Evolutionary conservation across 495 filamentous ascomycete species (phyloP).

Genomic region (Lophiotrema nucula): DNA sequence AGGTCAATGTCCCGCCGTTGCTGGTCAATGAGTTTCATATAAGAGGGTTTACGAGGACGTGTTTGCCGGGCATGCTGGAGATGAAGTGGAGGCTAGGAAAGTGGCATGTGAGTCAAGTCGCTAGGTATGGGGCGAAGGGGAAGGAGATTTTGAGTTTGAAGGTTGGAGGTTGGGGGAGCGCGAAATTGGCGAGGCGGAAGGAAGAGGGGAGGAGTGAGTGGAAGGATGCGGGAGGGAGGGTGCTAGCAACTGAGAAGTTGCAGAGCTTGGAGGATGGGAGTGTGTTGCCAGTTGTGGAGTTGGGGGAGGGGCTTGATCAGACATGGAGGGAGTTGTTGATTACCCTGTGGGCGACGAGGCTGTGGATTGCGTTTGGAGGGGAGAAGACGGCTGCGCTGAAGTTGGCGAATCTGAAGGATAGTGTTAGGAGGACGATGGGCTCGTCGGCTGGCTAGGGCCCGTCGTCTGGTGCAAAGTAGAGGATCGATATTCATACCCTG

Average conservation of each 20-base stretch:
- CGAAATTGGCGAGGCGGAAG: not conserved
- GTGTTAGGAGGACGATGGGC: no score
- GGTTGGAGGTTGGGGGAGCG: not conserved
- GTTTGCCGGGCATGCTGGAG: slow-evolving; percentile 18
- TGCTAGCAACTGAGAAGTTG: slow-evolving; percentile 15
- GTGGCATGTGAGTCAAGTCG: slow-evolving; percentile 10
- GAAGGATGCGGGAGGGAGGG: slow-evolving; percentile 14
- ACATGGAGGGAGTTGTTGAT: slow-evolving; percentile 23
- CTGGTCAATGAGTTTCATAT: slow-evolving; percentile 10
- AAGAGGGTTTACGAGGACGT: not conserved
- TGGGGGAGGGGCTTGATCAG: slow-evolving; percentile 16
- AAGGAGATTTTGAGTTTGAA: slow-evolving; percentile 4
- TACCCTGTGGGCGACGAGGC: slow-evolving; percentile 14
- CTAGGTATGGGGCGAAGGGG: slow-evolving; percentile 1
- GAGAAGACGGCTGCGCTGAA: slow-evolving; percentile 15
- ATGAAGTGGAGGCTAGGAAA: slow-evolving; percentile 1
- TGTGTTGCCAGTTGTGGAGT: slow-evolving; percentile 10
- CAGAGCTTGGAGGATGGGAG: not conserved
- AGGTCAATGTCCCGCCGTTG: slow-evolving; percentile 12
- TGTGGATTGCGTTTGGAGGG: slow-evolving; percentile 19
- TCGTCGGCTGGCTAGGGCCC: no score
- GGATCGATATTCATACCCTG: no score
- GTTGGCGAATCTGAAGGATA: not conserved
- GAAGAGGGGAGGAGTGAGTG: slow-evolving; percentile 12
- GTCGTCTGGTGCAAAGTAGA: no score